These are phyloP conservation scores for Eutrema japonicum DNA, from an alignment of 345 rosid genomes.

Conservation along the genomic window DNA sequence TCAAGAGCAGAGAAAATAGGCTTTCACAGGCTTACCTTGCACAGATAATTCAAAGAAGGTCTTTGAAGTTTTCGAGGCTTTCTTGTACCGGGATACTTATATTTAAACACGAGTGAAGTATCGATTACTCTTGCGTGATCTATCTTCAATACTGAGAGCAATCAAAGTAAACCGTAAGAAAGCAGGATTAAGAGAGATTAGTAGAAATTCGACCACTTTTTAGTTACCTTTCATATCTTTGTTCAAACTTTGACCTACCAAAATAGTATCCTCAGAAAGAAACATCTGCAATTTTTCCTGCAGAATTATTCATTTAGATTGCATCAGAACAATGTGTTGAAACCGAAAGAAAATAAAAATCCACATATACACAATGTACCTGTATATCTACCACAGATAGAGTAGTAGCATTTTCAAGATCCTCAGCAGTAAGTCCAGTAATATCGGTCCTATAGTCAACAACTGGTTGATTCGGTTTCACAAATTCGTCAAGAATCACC, in stretches of 20 bases:
- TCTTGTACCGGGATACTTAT: slow-evolving; percentile 43
- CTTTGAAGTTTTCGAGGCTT: slow-evolving; percentile 29
- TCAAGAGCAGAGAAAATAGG: neutral
- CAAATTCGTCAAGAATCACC: slow-evolving; percentile 70
- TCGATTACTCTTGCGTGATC: slow-evolving; percentile 80
- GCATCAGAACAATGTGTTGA: slow-evolving; percentile 12
- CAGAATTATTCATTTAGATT: neutral
- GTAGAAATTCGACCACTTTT: neutral
- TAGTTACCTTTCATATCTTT: slow-evolving; percentile 66
- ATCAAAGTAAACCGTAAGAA: slow-evolving; percentile 28
- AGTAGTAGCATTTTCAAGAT: slow-evolving; percentile 53
- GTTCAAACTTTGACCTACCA: slow-evolving; percentile 76
- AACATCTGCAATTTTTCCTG: slow-evolving; percentile 71
- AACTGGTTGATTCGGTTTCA: slow-evolving; percentile 68
- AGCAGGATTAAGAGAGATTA: neutral
- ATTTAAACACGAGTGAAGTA: slow-evolving; percentile 71
- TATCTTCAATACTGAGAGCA: slow-evolving; percentile 64
- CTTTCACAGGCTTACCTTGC: slow-evolving; percentile 54
- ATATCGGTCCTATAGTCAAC: slow-evolving; percentile 68
- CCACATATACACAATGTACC: neutral
- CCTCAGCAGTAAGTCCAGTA: slow-evolving; percentile 68
- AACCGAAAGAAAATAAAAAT: neutral
- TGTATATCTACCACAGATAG: slow-evolving; percentile 64
- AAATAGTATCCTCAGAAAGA: slow-evolving; percentile 59
- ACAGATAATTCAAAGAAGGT: slow-evolving; percentile 69